Evolutionary conservation across 2,329 filamentous ascomycete genomes (phyloP).

Genomic region (Lasiodiplodia sp.): DNA sequence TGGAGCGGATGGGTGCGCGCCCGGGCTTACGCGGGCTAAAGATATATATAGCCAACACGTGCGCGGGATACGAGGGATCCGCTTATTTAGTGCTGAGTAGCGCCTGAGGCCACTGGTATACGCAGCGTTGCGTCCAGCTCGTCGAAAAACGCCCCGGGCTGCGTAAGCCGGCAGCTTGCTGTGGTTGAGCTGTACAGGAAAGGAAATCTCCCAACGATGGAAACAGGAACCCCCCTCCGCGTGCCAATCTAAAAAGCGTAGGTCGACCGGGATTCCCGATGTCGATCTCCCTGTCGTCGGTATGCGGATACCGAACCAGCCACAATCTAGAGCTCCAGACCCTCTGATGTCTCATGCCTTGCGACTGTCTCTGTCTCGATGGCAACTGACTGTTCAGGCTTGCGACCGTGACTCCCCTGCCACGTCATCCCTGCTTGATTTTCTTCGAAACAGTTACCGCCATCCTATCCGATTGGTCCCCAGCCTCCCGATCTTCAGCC

Average conservation of each 20-base stretch:
- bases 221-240: neutral
- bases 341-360: neutral
- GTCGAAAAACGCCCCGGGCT: neutral
- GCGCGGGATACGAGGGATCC: constrained; percentile 16
- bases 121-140: neutral
- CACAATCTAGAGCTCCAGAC: neutral
- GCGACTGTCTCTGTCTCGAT: neutral
- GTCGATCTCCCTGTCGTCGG: neutral
- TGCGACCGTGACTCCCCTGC: neutral
- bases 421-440: neutral
- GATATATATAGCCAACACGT: constrained; percentile 23
- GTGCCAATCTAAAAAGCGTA: neutral
- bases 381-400: neutral
- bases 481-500: neutral
- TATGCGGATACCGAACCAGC: neutral
- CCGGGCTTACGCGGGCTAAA: constrained; percentile 6
- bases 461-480: neutral
- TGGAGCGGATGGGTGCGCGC: neutral
- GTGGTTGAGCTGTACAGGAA: neutral
- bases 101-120: constrained; percentile 1
- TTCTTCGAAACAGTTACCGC: neutral
- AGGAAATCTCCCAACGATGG: neutral
- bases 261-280: neutral
- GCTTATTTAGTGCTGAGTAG: constrained; percentile 17
- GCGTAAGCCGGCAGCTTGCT: neutral